Evolutionary conservation across 2,329 filamentous ascomycete genomes (phyloP), one percentile per base, ranked within the genome.

Genomic region (Colletotrichum paranaense): DNA sequence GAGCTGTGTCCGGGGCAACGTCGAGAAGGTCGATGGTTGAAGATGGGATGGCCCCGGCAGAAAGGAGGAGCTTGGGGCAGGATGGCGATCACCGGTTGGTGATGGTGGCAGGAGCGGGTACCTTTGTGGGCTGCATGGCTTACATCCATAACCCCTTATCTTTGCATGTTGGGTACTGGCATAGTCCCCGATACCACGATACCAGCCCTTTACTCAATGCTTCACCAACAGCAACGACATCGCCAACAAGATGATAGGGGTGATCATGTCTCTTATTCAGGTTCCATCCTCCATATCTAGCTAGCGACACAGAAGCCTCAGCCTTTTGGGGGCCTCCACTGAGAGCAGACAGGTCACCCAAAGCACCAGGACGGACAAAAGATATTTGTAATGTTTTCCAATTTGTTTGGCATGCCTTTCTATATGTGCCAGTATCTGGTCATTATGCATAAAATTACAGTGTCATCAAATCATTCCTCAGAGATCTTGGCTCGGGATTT

Each of bases 391-490:
- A n/a, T 52, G 14, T 19, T 19, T 30, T 28, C 28, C n/a, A 26
- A 35, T 32, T 22, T 30, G 30, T 14, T 64, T 55, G 49, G 49
- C 30, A 62, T 62, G 28, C 32, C 53, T 58, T 24, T 28, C 16
- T 42, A 52, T 26, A 12, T 32, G 11, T 42, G 32, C 16, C 16
- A 28, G 62, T 2, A 32, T 28, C n/a, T 42, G 35, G 49, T 73
- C 71, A 58, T 73, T 73, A 73, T 49, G 49, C 59, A 35, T 70
- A 65, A 62, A 38, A 38, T 24, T 71, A 73, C 60, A 66, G 6
- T 26, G 56, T 73, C 71, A 66, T 73, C 24, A 65, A 73, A 55
- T 73, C 71, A 62, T 73, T 46, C 55, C 22, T 55, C 22, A 16
- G 35, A 8, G 14, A 62, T 9, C n/a, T 12, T 57, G 22, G 16